Evolutionary conservation across 2,329 filamentous ascomycete genomes (phyloP).

Genomic region (Alternaria brassicae): DNA sequence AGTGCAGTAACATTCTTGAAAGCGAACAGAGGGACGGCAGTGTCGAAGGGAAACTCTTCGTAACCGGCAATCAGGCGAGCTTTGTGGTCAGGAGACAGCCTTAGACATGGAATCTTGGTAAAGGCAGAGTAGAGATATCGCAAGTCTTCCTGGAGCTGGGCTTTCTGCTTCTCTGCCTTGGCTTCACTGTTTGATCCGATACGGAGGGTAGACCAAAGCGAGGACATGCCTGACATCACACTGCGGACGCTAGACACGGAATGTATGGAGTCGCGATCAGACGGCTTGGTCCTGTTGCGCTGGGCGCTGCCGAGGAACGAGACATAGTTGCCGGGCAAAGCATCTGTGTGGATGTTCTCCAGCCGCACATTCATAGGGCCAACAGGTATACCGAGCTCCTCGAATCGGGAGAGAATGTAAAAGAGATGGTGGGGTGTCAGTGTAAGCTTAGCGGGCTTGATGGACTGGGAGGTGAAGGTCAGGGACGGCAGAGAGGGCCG

Average conservation of each 20-base stretch:
- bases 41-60: slow-evolving; percentile 98
- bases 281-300: slow-evolving; percentile 76
- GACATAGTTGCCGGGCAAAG: slow-evolving; percentile 88
- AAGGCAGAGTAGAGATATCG: slow-evolving; percentile 98
- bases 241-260: slow-evolving; percentile 97
- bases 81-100: slow-evolving; percentile 89
- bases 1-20: slow-evolving; percentile 97
- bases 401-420: slow-evolving; percentile 93
- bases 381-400: slow-evolving; percentile 87
- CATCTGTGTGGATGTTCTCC: slow-evolving; percentile 91
- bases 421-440: slow-evolving; percentile 96
- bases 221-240: slow-evolving; percentile 96
- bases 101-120: slow-evolving; percentile 94
- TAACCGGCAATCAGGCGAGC: slow-evolving; percentile 89
- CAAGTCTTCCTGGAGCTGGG: slow-evolving; percentile 81
- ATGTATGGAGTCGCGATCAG: slow-evolving; percentile 89
- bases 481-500: slow-evolving; percentile 86
- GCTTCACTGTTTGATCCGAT: slow-evolving; percentile 80
- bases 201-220: slow-evolving; percentile 87
- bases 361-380: slow-evolving; percentile 95
- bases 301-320: slow-evolving; percentile 90
- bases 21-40: slow-evolving; percentile 90
- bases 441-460: slow-evolving; percentile 90
- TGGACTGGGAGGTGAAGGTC: slow-evolving; percentile 80
- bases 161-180: slow-evolving; percentile 88